phyloP scores from a whole-genome alignment of 78 protist species.

The Dictyostelium brefeldianum region DNA sequence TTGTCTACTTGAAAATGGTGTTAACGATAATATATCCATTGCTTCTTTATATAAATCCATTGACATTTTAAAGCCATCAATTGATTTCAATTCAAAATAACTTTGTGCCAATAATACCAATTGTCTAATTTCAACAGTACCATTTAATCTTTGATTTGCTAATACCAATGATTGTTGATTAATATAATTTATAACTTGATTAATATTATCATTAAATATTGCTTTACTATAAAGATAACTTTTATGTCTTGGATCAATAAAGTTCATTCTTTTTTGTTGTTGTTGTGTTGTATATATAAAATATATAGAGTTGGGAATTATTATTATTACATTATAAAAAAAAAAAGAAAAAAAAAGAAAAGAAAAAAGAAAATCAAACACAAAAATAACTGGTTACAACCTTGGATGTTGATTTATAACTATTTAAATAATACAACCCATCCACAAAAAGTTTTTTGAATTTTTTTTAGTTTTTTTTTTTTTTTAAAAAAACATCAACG shows the following conservation, averaged over 20 bases:
- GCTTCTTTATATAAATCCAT: background rate
- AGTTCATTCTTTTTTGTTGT: background rate
- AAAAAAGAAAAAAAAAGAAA: background rate
- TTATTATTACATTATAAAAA: too few species aligned
- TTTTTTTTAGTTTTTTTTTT: background rate
- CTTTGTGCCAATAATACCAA: background rate
- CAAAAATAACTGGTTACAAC: too few species aligned
- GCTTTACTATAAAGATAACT: constrained; percentile 3
- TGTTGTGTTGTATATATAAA: background rate
- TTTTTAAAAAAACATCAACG: background rate
- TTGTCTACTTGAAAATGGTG: constrained; percentile 7
- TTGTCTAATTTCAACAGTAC: background rate
- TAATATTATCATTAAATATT: background rate
- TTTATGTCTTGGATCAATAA: constrained; percentile 7
- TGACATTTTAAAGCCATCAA: background rate
- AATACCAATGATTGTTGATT: constrained; percentile 2
- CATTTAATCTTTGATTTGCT: constrained; percentile 3
- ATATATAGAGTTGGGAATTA: too few species aligned
- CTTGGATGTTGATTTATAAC: too few species aligned
- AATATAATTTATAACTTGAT: background rate
- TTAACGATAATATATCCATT: background rate
- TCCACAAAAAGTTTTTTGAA: background rate
- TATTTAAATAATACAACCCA: too few species aligned
- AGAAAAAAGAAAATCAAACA: background rate
- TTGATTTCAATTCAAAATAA: background rate